Percentiles rank a stretch among this genome's conserved stretches.
These are phyloP conservation scores for Coemansia sp. DNA, from an alignment of 192 early-diverging fungal species.

Conservation along the genomic window DNA sequence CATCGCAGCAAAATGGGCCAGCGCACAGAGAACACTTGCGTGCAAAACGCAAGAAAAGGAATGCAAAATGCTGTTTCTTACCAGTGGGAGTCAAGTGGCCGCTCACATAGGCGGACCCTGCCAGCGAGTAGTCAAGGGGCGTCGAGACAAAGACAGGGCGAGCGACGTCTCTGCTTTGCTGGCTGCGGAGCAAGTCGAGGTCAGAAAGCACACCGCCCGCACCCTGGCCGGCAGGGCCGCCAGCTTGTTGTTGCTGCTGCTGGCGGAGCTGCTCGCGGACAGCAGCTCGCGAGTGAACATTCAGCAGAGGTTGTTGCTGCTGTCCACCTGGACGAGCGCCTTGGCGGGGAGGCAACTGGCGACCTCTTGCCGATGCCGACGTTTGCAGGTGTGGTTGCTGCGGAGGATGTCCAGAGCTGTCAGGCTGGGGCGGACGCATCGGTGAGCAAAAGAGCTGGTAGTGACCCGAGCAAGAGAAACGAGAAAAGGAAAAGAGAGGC, in stretches of 20 bases:
- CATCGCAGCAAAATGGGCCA: too few species aligned
- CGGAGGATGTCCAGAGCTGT: not conserved
- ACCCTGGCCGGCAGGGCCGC: not conserved
- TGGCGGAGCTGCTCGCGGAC: slow-evolving; percentile 29
- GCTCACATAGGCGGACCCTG: slow-evolving; percentile 42
- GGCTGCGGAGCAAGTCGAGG: slow-evolving; percentile 18
- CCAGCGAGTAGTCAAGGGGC: slow-evolving; percentile 22
- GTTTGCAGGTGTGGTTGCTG: slow-evolving; percentile 1
- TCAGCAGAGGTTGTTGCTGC: slow-evolving; percentile 11
- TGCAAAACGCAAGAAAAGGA: not conserved
- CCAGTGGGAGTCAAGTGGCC: slow-evolving; percentile 47
- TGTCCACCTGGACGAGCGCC: slow-evolving; percentile 3
- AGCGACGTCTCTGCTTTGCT: slow-evolving; percentile 18
- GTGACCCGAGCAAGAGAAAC: not conserved
- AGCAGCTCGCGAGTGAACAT: slow-evolving; percentile 25
- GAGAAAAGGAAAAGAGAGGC: not conserved
- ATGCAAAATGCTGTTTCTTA: slow-evolving; percentile 17
- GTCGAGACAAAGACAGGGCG: slow-evolving; percentile 28
- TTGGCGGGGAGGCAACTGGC: not conserved
- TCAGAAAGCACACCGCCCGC: slow-evolving; percentile 27
- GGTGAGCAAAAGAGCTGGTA: not conserved
- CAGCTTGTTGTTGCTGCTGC: slow-evolving; percentile 18
- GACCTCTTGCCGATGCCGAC: not conserved
- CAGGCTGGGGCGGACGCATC: not conserved
- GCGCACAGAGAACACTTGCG: too few species aligned